These are phyloP conservation scores for Mycena belliarum DNA, from an alignment of 768 basidiomycete species.

Conservation along the genomic window DNA sequence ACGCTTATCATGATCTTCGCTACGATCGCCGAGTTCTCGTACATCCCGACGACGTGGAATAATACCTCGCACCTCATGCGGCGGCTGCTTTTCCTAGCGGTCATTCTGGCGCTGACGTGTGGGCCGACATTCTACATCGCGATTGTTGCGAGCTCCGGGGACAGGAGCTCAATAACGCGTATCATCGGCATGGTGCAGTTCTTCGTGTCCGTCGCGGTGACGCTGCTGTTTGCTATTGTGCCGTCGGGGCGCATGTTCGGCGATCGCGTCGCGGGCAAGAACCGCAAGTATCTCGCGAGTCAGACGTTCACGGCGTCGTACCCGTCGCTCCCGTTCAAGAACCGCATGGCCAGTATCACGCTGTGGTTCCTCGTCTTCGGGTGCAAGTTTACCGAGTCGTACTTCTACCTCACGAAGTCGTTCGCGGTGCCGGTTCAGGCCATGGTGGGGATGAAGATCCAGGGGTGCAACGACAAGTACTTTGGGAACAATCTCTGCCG, in stretches of 20 bases:
- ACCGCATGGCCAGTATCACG: slow-evolving; percentile 61
- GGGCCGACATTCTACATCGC: slow-evolving; percentile 96
- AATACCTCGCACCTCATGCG: slow-evolving; percentile 96
- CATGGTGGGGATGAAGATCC: slow-evolving; percentile 96
- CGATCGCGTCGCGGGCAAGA: slow-evolving; percentile 94
- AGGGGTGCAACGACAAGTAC: slow-evolving; percentile 86
- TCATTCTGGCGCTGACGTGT: slow-evolving; percentile 88
- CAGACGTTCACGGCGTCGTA: slow-evolving; percentile 99
- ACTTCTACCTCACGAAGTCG: slow-evolving; percentile 95
- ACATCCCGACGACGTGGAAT: slow-evolving; percentile 99
- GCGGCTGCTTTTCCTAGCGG: slow-evolving; percentile 82
- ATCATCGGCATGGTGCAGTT: slow-evolving; percentile 97
- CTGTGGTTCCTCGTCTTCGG: slow-evolving; percentile 94
- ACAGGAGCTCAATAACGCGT: slow-evolving; percentile 69
- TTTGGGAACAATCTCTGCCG: slow-evolving; percentile 85
- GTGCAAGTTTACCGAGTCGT: slow-evolving; percentile 95
- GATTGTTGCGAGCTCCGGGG: slow-evolving; percentile 77
- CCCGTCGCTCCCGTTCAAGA: slow-evolving; percentile 71
- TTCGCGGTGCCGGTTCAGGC: slow-evolving; percentile 90
- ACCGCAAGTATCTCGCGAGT: slow-evolving; percentile 94
- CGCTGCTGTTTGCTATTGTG: slow-evolving; percentile 84
- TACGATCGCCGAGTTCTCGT: slow-evolving; percentile 92
- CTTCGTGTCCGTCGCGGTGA: slow-evolving; percentile 86
- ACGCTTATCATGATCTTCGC: slow-evolving; percentile 95
- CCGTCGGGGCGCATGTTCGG: slow-evolving; percentile 99